Conservation (phyloP, 257 asterid genomes). For the Solanum ahanhuiri region DNA sequence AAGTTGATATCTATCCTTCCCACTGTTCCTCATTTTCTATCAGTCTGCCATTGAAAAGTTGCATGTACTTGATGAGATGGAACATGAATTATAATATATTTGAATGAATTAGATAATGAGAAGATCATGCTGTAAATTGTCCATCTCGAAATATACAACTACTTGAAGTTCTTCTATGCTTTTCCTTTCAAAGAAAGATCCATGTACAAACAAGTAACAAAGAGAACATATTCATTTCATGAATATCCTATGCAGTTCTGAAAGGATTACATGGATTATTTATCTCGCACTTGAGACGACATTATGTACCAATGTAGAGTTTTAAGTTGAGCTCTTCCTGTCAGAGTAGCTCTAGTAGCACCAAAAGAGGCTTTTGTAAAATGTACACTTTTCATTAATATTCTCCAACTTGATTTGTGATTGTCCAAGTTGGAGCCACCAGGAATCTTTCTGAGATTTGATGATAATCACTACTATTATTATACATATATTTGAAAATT, state of each 20-base stretch:
- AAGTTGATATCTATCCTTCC: background rate
- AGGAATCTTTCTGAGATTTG: background rate
- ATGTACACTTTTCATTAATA: background rate
- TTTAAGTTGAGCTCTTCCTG: too few relatives aligned
- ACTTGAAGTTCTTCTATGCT: slow-evolving; percentile 9
- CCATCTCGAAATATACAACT: slow-evolving; percentile 7
- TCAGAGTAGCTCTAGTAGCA: too few relatives aligned
- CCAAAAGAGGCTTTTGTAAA: background rate
- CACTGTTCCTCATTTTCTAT: background rate
- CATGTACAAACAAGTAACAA: background rate
- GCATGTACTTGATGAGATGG: slow-evolving; percentile 81
- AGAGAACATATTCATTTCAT: background rate
- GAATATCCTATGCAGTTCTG: background rate
- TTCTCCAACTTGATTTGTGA: background rate
- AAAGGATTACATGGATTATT: background rate
- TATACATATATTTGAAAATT: background rate
- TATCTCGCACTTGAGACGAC: background rate
- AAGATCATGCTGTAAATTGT: slow-evolving; percentile 1
- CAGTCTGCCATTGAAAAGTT: slow-evolving; percentile 88
- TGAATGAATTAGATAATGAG: slow-evolving; percentile 1
- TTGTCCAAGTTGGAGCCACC: background rate
- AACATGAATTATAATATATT: slow-evolving; percentile 39
- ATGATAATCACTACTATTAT: background rate
- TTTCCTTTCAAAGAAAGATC: slow-evolving; percentile 21
- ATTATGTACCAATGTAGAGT: background rate